phyloP scores from a whole-genome alignment of 805 yeast genomes.

The Tetrapisispora taiwanensis region DNA sequence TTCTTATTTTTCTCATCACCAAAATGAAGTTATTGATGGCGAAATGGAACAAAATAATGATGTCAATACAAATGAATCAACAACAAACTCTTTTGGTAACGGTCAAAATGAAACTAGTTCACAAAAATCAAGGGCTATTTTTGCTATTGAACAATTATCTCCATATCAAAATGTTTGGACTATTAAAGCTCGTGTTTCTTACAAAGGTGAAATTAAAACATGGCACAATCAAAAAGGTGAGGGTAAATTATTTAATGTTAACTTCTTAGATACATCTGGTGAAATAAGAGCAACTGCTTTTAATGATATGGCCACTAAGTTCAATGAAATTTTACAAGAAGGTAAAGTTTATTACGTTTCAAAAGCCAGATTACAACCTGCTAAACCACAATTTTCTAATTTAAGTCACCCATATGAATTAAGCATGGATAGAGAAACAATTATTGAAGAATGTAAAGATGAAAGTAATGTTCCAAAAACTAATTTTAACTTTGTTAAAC shows the following conservation, averaged over 20 bases:
- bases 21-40: slow-evolving; percentile 33
- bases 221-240: slow-evolving; percentile 83
- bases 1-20: slow-evolving; percentile 48
- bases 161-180: slow-evolving; percentile 91
- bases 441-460: slow-evolving; percentile 57
- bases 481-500: slow-evolving; percentile 62
- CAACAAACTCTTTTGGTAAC: slow-evolving; percentile 9
- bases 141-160: slow-evolving; percentile 77
- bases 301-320: slow-evolving; percentile 74
- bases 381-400: slow-evolving; percentile 79
- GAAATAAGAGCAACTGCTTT: slow-evolving; percentile 95
- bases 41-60: slow-evolving; percentile 5
- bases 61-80: slow-evolving; percentile 5
- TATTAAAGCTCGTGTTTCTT: slow-evolving; percentile 83
- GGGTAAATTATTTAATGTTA: slow-evolving; percentile 82
- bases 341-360: slow-evolving; percentile 82
- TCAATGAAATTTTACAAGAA: slow-evolving; percentile 67
- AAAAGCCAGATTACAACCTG: slow-evolving; percentile 67
- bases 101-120: slow-evolving; percentile 9
- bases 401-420: slow-evolving; percentile 85
- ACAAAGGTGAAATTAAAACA: slow-evolving; percentile 76
- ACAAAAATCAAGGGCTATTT: slow-evolving; percentile 35
- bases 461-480: slow-evolving; percentile 63
- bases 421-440: slow-evolving; percentile 67
- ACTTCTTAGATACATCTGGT: slow-evolving; percentile 86